phyloP scores from a whole-genome alignment of 179 eudicot species.

The Vitellaria paradoxa region DNA sequence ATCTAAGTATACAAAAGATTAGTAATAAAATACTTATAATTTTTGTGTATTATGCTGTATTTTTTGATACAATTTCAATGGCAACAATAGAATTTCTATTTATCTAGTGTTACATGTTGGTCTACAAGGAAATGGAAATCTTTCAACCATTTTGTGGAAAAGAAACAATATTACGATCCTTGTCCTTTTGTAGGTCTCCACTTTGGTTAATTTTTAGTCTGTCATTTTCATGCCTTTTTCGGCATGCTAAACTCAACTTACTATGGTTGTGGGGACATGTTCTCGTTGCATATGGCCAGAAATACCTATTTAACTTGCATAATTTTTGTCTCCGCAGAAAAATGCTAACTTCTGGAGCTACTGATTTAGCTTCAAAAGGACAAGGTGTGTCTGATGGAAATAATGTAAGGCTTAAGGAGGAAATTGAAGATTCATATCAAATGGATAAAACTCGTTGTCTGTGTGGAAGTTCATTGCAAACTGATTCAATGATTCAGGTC shows the following conservation, averaged over 20 bases:
- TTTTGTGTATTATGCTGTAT: too few relatives aligned
- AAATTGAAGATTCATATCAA: conserved; percentile 65
- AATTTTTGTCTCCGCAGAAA: conserved; percentile 45
- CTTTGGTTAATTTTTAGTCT: not conserved
- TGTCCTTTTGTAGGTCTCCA: not conserved
- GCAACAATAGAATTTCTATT: too few relatives aligned
- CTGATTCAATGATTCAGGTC: conserved; percentile 89
- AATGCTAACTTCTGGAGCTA: conserved; percentile 79
- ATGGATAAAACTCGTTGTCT: conserved; percentile 75
- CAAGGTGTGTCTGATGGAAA: conserved; percentile 47
- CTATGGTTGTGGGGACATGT: not conserved
- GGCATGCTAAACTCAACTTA: not conserved
- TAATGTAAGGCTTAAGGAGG: conserved; percentile 65
- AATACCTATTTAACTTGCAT: not conserved
- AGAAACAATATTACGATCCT: not conserved
- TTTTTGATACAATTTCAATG: too few relatives aligned
- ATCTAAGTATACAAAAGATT: too few relatives aligned
- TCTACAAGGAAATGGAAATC: too few relatives aligned
- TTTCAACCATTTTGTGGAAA: too few relatives aligned
- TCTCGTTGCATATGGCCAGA: not conserved
- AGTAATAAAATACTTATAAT: too few relatives aligned
- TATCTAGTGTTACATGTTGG: too few relatives aligned
- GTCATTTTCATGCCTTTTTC: not conserved
- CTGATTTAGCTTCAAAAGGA: conserved; percentile 74
- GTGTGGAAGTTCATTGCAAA: conserved; percentile 73